Evolutionary conservation across 208 protist genomes (phyloP), one percentile per base, ranked within the genome.

Genomic region (Sergeia podlipaevii): DNA sequence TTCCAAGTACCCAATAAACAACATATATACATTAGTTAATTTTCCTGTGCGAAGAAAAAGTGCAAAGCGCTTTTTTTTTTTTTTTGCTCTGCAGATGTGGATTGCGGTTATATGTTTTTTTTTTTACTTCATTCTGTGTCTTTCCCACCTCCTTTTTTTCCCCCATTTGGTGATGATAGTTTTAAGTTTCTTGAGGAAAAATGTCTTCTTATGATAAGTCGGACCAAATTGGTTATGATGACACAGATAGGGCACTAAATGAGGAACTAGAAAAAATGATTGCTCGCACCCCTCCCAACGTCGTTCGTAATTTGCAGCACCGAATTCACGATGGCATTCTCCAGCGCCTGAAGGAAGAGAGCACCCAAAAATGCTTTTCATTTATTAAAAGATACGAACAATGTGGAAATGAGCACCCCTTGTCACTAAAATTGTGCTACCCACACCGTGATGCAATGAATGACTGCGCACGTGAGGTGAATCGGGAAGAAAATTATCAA

Each of bases 181-280:
- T 8, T 24, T 11, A 10, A 8, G 11, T 10, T 24, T 4, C 51
- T n/a, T n/a, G n/a, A 44, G 30, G 23, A 32, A n/a, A 24, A 10
- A 94, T 94, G 87, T 77, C 86, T 2, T 65, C 64, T 8, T 89
- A 88, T 49, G 87, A 94, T 65, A 94, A 94, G 45, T 91, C 87
- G 17, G 72, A 84, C 53, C 61, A 85, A 26, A 68, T 85, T 48
- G 87, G 87, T 3, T 91, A 94, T 63, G 87, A 94, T 65, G 76
- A 87, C 8, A 57, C 55, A 5, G 87, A 94, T 57, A 68, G 62
- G 11, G 70, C 71, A 26, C 55, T 94, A 26, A 94, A 89, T 56
- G 75, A 73, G 21, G 82, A 89, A 49, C 70, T 91, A 21, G 80
- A 86, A 56, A 65, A 76, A 2, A 86, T 93, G 76, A 65, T 89